A percentile compares a stretch with the other conserved stretches of the same genome.
Evolutionary conservation across 805 yeast species (phyloP).

Genomic region (Dipodascus albidus): DNA sequence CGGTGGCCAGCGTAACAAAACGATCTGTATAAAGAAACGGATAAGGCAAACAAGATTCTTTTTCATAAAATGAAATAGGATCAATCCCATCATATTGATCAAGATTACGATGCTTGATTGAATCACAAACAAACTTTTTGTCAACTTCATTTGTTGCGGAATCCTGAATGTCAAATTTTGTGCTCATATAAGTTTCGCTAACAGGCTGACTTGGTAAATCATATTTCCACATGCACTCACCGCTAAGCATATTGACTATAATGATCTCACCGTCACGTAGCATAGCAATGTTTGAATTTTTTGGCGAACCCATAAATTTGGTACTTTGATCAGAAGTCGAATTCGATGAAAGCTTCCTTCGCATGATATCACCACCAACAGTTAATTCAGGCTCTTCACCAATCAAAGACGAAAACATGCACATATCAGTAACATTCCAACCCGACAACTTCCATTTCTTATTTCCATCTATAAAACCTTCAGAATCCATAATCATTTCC

Average conservation of each 20-base stretch:
- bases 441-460: conserved; percentile 18
- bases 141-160: background rate
- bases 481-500: background rate
- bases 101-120: background rate
- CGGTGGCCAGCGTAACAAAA: conserved; percentile 9
- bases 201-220: conserved; percentile 29
- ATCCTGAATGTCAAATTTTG: background rate
- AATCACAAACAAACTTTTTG: background rate
- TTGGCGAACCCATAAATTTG: background rate
- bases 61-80: conserved; percentile 17
- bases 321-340: background rate
- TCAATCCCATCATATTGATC: conserved; percentile 5
- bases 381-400: conserved; percentile 10
- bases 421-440: conserved; percentile 7
- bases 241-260: conserved; percentile 10
- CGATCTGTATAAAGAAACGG: conserved; percentile 19
- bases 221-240: conserved; percentile 27
- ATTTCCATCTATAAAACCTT: conserved; percentile 1
- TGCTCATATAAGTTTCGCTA: background rate
- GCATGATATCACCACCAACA: background rate
- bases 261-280: conserved; percentile 10
- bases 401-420: background rate
- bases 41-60: conserved; percentile 19
- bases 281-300: conserved; percentile 3
- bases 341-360: background rate